Evolutionary conservation across 1,139 yeast genomes (phyloP).

Genomic region (Kurtzmaniella quercitrusa): DNA sequence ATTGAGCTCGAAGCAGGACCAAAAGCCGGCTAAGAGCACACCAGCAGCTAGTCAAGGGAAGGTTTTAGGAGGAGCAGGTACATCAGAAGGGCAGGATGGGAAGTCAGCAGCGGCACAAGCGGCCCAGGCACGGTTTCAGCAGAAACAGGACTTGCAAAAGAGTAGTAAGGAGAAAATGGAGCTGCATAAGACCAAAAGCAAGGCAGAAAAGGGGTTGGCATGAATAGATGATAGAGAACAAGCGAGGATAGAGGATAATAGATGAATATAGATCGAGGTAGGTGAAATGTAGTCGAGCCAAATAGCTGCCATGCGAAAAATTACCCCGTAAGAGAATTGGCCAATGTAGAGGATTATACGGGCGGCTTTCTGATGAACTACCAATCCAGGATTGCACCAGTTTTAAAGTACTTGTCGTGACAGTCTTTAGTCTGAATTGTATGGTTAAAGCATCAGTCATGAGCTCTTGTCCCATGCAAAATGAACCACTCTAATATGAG

Average conservation of each 20-base stretch:
- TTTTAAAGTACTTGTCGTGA: no score
- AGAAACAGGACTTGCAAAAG: slow-evolving; percentile 21
- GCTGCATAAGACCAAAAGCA: slow-evolving; percentile 26
- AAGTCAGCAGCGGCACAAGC: slow-evolving; percentile 34
- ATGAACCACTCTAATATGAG: no score
- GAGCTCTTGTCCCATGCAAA: no score
- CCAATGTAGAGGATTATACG: no score
- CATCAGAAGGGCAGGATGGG: neutral
- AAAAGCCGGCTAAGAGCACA: neutral
- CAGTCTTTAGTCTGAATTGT: no score
- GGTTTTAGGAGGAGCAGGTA: slow-evolving; percentile 1
- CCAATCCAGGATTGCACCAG: no score
- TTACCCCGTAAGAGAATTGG: no score
- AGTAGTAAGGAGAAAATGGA: slow-evolving; percentile 26
- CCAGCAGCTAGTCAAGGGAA: neutral
- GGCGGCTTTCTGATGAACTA: no score
- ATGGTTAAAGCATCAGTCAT: no score
- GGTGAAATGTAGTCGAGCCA: no score
- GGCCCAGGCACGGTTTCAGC: slow-evolving; percentile 29
- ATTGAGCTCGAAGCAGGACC: neutral
- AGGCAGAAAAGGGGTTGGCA: slow-evolving; percentile 28
- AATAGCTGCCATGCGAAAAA: no score
- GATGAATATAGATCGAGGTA: no score
- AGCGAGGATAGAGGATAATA: neutral
- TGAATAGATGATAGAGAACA: neutral